These are phyloP conservation scores for Eragrostis curvula DNA, from an alignment of 176 grass and related monocot species.

Conservation along the genomic window DNA sequence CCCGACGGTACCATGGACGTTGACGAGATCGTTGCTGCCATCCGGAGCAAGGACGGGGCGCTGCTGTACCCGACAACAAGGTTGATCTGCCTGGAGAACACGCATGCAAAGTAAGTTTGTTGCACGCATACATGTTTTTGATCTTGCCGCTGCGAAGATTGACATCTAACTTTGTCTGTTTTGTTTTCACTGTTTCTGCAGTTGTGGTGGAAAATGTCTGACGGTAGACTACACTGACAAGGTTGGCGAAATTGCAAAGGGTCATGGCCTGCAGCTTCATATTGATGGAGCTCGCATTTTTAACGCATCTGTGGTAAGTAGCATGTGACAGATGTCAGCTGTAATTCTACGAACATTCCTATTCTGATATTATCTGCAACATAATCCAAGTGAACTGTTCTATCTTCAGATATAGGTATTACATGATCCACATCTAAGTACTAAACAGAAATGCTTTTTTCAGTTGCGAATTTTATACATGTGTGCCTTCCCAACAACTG, in stretches of 20 bases:
- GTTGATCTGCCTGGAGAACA: slow-evolving; percentile 97
- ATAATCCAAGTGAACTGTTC: background rate
- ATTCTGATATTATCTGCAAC: background rate
- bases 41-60: slow-evolving; percentile 51
- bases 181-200: too few species aligned
- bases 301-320: slow-evolving; percentile 93
- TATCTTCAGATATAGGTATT: background rate
- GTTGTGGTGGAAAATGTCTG: slow-evolving; percentile 81
- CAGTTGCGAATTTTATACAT: background rate
- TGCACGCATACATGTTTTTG: too few species aligned
- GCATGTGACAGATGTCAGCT: background rate
- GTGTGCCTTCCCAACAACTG: background rate
- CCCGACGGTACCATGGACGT: slow-evolving; percentile 86
- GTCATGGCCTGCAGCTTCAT: slow-evolving; percentile 86
- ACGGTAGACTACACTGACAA: slow-evolving; percentile 79
- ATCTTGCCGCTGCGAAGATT: too few species aligned
- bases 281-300: slow-evolving; percentile 98
- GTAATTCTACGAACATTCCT: background rate
- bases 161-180: too few species aligned
- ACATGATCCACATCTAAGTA: background rate
- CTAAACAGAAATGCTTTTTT: background rate
- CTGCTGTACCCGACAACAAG: slow-evolving; percentile 79
- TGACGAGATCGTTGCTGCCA: slow-evolving; percentile 64
- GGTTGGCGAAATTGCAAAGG: slow-evolving; percentile 72
- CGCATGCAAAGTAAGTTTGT: slow-evolving; percentile 95